Evolutionary conservation across 129 eudicot genomes (phyloP).

Genomic region (Deinandra increscens): DNA sequence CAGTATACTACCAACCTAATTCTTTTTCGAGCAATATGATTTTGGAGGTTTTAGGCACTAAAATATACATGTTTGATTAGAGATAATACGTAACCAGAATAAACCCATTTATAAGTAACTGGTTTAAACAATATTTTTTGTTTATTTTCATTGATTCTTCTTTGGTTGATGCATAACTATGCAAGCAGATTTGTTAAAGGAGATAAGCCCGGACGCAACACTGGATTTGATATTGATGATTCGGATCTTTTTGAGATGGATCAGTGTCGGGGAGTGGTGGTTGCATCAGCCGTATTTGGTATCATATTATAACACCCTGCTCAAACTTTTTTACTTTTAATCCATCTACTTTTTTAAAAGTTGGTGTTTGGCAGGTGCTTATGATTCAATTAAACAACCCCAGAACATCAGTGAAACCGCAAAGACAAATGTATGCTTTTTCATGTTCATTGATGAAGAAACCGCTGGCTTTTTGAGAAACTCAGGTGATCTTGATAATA

Average conservation of each 20-base stretch:
- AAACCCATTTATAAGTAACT: not conserved
- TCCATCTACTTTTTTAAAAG: not conserved
- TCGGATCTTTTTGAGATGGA: slow-evolving; percentile 90
- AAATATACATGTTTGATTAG: not conserved
- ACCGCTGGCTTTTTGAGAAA: slow-evolving; percentile 67
- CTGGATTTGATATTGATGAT: slow-evolving; percentile 90
- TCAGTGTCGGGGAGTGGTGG: slow-evolving; percentile 73
- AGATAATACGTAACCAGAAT: not conserved
- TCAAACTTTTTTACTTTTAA: not conserved
- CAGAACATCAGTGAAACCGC: slow-evolving; percentile 72
- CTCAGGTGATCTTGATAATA: slow-evolving; percentile 52
- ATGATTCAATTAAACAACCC: slow-evolving; percentile 84
- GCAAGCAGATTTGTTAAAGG: slow-evolving; percentile 79
- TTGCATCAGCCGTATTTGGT: slow-evolving; percentile 99
- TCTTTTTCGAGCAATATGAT: not conserved
- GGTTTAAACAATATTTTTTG: not conserved
- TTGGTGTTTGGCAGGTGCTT: slow-evolving; percentile 56
- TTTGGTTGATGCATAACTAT: slow-evolving; percentile 18
- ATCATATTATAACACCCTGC: slow-evolving; percentile 24
- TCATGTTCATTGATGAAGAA: slow-evolving; percentile 89
- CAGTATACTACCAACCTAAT: not conserved
- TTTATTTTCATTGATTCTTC: slow-evolving; percentile 9
- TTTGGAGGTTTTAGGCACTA: no score
- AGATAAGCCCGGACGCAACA: slow-evolving; percentile 60
- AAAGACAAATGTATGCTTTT: slow-evolving; percentile 67